Conservation (phyloP, 2,329 filamentous ascomycete genomes). For the Dendrostoma leiphaemia region DNA sequence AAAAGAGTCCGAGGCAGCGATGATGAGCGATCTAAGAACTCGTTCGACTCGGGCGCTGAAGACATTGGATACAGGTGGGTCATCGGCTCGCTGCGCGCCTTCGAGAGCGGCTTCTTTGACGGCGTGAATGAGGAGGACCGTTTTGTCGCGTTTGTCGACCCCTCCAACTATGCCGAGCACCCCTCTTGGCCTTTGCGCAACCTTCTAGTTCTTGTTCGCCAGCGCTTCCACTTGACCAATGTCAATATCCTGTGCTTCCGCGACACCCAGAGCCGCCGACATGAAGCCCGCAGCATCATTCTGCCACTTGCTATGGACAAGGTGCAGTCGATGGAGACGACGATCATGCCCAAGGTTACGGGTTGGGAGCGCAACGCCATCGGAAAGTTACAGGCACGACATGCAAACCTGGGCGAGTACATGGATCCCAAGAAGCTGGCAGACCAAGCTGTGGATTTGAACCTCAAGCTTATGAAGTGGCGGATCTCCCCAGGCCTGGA, state of each 20-base stretch:
- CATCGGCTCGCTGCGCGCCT: slow-evolving; percentile 71
- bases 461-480: slow-evolving; percentile 99
- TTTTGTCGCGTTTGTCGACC: slow-evolving; percentile 86
- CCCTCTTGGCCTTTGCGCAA: slow-evolving; percentile 95
- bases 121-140: slow-evolving; percentile 68
- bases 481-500: slow-evolving; percentile 86
- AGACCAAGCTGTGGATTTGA: slow-evolving; percentile 92
- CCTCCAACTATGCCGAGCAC: slow-evolving; percentile 83
- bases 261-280: slow-evolving; percentile 73
- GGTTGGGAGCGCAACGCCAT: slow-evolving; percentile 88
- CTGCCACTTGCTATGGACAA: slow-evolving; percentile 61
- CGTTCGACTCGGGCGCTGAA: slow-evolving; percentile 49
- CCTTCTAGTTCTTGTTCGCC: slow-evolving; percentile 77
- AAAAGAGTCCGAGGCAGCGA: slow-evolving; percentile 61
- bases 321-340: slow-evolving; percentile 39
- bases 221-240: slow-evolving; percentile 73
- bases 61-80: slow-evolving; percentile 71
- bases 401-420: slow-evolving; percentile 83
- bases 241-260: slow-evolving; percentile 89
- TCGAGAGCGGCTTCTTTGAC: slow-evolving; percentile 86
- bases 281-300: slow-evolving; percentile 79
- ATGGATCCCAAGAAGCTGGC: slow-evolving; percentile 88
- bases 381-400: slow-evolving; percentile 74
- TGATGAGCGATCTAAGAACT: slow-evolving; percentile 35
- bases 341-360: slow-evolving; percentile 80